Evolutionary conservation across 176 grass and related monocot genomes (phyloP).

Genomic region (Chrysopogon serrulatus): DNA sequence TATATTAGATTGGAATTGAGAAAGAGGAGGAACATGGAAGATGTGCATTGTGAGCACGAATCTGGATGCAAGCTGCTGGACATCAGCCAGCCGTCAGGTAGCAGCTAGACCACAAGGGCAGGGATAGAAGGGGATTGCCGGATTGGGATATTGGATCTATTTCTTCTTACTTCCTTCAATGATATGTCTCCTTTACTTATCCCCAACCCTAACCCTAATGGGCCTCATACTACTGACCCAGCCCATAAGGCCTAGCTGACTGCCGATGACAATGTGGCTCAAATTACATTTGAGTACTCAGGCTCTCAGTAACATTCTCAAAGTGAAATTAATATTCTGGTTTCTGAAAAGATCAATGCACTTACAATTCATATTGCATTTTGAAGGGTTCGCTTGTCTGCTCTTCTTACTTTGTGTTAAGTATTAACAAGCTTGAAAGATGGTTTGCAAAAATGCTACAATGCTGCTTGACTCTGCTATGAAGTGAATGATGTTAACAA

Average conservation of each 20-base stretch:
- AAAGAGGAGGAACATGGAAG: background rate
- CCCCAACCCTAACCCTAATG: too few species aligned
- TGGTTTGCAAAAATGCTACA: background rate
- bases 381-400: background rate
- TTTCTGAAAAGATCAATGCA: background rate
- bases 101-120: background rate
- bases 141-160: background rate
- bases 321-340: background rate
- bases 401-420: background rate
- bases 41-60: background rate
- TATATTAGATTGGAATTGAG: background rate
- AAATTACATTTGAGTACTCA: too few species aligned
- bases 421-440: background rate
- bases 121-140: background rate
- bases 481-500: background rate
- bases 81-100: background rate
- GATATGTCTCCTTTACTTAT: background rate
- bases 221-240: background rate
- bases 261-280: background rate
- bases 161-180: background rate
- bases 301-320: background rate
- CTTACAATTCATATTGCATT: background rate
- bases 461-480: background rate
- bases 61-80: background rate
- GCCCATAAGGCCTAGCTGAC: background rate